Evolutionary conservation across 2,329 filamentous ascomycete species (phyloP).

Genomic region (Aspergillus ibericus): DNA sequence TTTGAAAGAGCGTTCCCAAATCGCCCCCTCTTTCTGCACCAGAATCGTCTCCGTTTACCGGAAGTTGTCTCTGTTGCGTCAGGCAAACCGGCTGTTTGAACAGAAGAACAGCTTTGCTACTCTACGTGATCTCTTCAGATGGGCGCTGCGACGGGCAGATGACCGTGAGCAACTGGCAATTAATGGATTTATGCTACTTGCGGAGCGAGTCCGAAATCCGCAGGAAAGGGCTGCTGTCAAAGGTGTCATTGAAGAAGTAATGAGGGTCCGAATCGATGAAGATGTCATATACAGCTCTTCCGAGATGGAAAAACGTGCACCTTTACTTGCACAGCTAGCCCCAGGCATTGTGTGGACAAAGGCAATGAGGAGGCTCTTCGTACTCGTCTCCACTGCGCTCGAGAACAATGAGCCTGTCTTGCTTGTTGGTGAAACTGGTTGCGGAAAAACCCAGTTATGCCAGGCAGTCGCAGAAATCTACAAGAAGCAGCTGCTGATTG

Average conservation of each 20-base stretch:
- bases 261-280: constrained; percentile 81
- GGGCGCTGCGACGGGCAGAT: constrained; percentile 83
- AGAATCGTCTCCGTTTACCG: constrained; percentile 93
- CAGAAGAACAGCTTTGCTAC: constrained; percentile 98
- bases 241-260: constrained; percentile 81
- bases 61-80: constrained; percentile 83
- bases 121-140: constrained; percentile 90
- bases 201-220: constrained; percentile 87
- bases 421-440: constrained; percentile 93
- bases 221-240: constrained; percentile 85
- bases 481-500: constrained; percentile 73
- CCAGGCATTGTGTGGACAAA: constrained; percentile 81
- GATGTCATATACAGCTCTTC: constrained; percentile 68
- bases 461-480: constrained; percentile 85
- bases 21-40: constrained; percentile 86
- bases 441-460: constrained; percentile 95
- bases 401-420: constrained; percentile 91
- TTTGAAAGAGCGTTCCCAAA: constrained; percentile 80
- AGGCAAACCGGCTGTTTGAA: constrained; percentile 89
- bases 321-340: constrained; percentile 39
- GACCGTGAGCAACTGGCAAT: constrained; percentile 83
- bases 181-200: constrained; percentile 95
- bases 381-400: constrained; percentile 83
- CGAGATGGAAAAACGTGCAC: constrained; percentile 57
- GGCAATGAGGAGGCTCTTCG: constrained; percentile 88